Evolutionary conservation across 2,329 filamentous ascomycete genomes (phyloP), one percentile per base, ranked within the genome.

Genomic region (Coniosporium tulheliwenetii): DNA sequence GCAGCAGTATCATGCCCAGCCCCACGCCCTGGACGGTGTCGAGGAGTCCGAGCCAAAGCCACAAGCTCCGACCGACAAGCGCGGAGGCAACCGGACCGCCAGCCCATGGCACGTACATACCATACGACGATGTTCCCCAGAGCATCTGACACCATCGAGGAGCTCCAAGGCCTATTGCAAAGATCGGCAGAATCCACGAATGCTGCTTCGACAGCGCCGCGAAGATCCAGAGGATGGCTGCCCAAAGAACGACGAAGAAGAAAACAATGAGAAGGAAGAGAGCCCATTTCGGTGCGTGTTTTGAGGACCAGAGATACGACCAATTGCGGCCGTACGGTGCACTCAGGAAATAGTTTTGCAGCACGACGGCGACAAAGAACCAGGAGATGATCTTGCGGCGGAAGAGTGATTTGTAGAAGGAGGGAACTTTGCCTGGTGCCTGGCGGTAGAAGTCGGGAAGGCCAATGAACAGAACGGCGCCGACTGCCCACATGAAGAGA

Each of bases 101-200:
- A 5, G 71, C 71, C 76, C 76, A 80, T 2, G 77, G 77, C 2
- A 81, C 57, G 51, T 71, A 80, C 26, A 68, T 60, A 3, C 75
- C 77, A 44, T 78, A 69, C 9, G 70, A 69, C 7, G 69, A 74
- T 5, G 69, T 72, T 9, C 69, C 71, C 77, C 77, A 81, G 52
- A 77, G 73, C 53, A 79, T 79, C 54, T 81, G 77, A 8, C 70
- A 70, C 76, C 77, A 81, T n/a, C n/a, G n/a, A n/a, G n/a, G n/a
- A n/a, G n/a, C n/a, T n/a, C n/a, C n/a, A n/a, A n/a, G n/a, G n/a
- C n/a, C n/a, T n/a, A n/a, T n/a, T n/a, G n/a, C n/a, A n/a, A n/a
- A n/a, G n/a, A n/a, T n/a, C n/a, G n/a, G n/a, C n/a, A n/a, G n/a
- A n/a, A n/a, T n/a, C n/a, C n/a, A n/a, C n/a, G n/a, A n/a, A n/a